Evolutionary conservation across 495 filamentous ascomycete genomes (phyloP).

Genomic region (Bryoglossum gracile): DNA sequence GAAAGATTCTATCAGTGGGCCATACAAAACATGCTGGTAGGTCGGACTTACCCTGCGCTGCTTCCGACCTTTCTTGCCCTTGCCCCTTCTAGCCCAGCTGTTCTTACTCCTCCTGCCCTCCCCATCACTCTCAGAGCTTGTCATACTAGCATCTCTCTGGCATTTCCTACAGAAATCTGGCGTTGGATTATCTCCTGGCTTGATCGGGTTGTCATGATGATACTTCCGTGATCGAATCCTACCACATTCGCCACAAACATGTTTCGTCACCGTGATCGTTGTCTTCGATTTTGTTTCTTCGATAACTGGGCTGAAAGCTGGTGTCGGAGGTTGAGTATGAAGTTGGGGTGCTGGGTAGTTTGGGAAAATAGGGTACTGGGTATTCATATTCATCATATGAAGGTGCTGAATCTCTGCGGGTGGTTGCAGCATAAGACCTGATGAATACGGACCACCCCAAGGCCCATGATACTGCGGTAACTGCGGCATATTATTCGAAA

Average conservation of each 20-base stretch:
- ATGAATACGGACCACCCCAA: neutral
- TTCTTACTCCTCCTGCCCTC: conserved; percentile 8
- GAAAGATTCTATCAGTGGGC: neutral
- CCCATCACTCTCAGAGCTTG: neutral
- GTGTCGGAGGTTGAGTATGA: neutral
- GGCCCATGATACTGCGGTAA: neutral
- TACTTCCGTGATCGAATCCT: conserved; percentile 24
- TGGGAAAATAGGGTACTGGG: neutral
- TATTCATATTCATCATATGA: conserved; percentile 12
- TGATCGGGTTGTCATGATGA: conserved; percentile 24
- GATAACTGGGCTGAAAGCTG: neutral
- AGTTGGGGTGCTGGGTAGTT: neutral
- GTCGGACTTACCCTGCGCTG: neutral
- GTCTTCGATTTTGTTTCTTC: conserved; percentile 1
- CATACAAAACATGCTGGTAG: neutral
- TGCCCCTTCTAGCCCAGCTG: conserved; percentile 6
- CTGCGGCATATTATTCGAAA: neutral
- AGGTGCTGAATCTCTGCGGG: conserved; percentile 15
- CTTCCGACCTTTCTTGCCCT: conserved; percentile 5
- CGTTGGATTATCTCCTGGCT: conserved; percentile 17
- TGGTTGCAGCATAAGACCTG: neutral
- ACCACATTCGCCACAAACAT: conserved; percentile 30
- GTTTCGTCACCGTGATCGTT: conserved; percentile 20
- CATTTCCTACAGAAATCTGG: conserved; percentile 27
- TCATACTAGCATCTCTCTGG: conserved; percentile 22